Base-by-base conservation (phyloP, 2,329 filamentous ascomycete species). In the Fusarium odoratissimum region DNA sequence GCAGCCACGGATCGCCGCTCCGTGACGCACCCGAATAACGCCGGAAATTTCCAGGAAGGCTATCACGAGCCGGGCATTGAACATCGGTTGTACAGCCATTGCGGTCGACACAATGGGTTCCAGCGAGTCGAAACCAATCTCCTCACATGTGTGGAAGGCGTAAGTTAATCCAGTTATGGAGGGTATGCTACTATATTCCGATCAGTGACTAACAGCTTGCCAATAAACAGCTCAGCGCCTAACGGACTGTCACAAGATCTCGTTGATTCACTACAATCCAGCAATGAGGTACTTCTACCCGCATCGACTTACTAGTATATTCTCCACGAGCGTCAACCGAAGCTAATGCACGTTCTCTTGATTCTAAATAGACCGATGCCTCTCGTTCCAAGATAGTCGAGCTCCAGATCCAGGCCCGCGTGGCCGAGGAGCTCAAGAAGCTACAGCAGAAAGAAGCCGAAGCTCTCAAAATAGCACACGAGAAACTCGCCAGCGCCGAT, bases 351-450 rank as follows among this genome's bases (percentile, higher is more conserved):
- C 23, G 25, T 40, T 45, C 5, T n/a, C 56, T 48, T 48, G 46
- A 23, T 44, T 45, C n/a, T 58, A 41, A 33, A 66, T 80, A 98
- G 95, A 95, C 93, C 83, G 95, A 98, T 85, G 91, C 91, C 67
- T 95, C 94, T 74, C 95, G 95, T 80, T 89, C 92, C 78, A 93
- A 93, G 84, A 87, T 91, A 79, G 86, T 94, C 82, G 95, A 98
- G 85, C 90, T 96, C 72, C 92, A 95, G 78, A 91, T 97, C 82
- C 95, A 98, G 86, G 86, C 90, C 80, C 95, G 95, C 83, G 94
- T 98, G 69, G 90, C 92, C 78, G 88, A 91, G 78, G 95, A 98
- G 84, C 93, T 98, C 75, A 91, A 92, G 83, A 91, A 91, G 76
- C 90, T 97, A 73, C 91, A 91, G 80, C 87, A 90, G 72, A 86